Base-by-base conservation (phyloP, 1,139 yeast genomes). In the Candida smagusa region DNA sequence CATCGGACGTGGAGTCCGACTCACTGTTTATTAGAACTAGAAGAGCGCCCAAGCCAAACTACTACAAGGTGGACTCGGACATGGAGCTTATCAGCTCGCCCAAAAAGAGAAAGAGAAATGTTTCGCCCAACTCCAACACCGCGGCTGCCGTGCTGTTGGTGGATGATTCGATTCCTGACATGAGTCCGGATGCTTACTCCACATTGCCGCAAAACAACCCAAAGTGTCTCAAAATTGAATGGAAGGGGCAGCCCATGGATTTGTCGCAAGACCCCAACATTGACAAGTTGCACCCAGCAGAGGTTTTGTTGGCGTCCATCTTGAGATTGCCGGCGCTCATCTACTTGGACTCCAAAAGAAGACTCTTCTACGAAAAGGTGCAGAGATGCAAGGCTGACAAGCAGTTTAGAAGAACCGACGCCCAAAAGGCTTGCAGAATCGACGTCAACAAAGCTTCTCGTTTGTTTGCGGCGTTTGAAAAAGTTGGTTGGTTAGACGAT, bases 181-280 rank as follows among this genome's bases (percentile, higher is more conserved):
- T 74, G 59, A 80, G 92, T 6, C 97, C 97, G 5, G 61, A 61
- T 40, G 65, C 86, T 1, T 41, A 68, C 19, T 56, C 71, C 1
- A 72, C 85, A 1, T 68, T 92, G 43, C 89, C 95, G 24, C 66
- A 75, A 16, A 81, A 79, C 52, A 81, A 81, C 53, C 48, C 63
- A 33, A 81, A 83, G 61, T 79, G 89, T 49, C 72, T 92, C 51
- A 84, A 84, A 55, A 86, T 95, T 34, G 97, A 90, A 57, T 92
- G 98, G 98, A 90, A 90, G 65, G 97, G 97, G 8, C 95, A 89
- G 52, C 95, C 97, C 30, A 88, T 92, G 96, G 95, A 87, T 59
- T 73, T 92, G 43, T 71, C 84, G 9, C 55, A 62, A 29, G 97
- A 92, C 61, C 95, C 96, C 21, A 73, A 86, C 48, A 61, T 74